These are phyloP conservation scores for Nakataea oryzae DNA, from an alignment of 2,329 filamentous ascomycete species.

Conservation along the genomic window DNA sequence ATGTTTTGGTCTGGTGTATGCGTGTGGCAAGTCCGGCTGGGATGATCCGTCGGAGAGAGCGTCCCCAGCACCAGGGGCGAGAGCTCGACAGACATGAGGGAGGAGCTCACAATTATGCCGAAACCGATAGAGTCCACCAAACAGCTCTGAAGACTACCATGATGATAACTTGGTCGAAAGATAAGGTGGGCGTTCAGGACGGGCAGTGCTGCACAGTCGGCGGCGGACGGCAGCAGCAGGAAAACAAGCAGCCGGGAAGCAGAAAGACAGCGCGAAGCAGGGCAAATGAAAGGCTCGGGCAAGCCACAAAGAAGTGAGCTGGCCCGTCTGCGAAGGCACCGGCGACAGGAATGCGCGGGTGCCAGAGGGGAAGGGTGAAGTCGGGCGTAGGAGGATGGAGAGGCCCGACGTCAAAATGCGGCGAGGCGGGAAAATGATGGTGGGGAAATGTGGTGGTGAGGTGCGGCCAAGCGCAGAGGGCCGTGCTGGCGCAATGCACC, in stretches of 20 bases:
- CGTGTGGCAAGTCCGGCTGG: background rate
- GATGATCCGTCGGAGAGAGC: too few relatives aligned
- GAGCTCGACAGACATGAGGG: background rate
- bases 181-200: background rate
- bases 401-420: constrained; percentile 2
- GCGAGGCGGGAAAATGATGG: background rate
- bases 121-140: background rate
- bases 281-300: background rate
- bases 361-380: background rate
- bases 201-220: background rate
- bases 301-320: background rate
- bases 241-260: background rate
- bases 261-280: background rate
- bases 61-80: background rate
- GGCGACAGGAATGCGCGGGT: background rate
- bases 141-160: constrained; percentile 3
- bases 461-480: background rate
- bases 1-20: background rate
- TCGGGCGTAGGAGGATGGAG: background rate
- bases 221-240: background rate
- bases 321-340: background rate
- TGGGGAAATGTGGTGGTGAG: background rate
- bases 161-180: constrained; percentile 1
- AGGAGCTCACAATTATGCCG: constrained; percentile 1
- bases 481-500: background rate